Evolutionary conservation across 208 protist genomes (phyloP).

Genomic region (Crithidia fasciculata): DNA sequence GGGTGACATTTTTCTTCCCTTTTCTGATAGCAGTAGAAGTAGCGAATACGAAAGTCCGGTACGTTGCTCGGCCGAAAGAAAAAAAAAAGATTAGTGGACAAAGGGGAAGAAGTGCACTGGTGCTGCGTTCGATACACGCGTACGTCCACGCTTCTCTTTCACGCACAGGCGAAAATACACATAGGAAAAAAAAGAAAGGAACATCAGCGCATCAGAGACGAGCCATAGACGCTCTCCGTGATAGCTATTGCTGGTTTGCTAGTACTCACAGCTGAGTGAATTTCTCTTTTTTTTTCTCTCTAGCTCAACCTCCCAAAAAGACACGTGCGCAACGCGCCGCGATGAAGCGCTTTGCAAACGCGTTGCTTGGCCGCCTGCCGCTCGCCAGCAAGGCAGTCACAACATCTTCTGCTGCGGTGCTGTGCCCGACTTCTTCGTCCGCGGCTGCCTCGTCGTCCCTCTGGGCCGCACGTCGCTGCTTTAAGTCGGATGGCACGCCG

Average conservation of each 20-base stretch:
- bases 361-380: conserved; percentile 9
- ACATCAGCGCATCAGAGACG: too few species aligned
- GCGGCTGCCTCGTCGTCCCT: conserved; percentile 4
- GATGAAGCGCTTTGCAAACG: conserved; percentile 26
- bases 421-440: neutral
- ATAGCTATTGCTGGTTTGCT: too few species aligned
- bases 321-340: too few species aligned
- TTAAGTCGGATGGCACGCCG: conserved; percentile 69
- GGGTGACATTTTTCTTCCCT: neutral
- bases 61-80: neutral
- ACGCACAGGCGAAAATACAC: too few species aligned
- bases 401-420: neutral
- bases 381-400: neutral
- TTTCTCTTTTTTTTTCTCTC: neutral
- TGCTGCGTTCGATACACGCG: too few species aligned
- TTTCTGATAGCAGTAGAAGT: neutral
- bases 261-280: neutral
- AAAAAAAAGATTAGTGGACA: neutral
- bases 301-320: too few species aligned
- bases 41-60: too few species aligned
- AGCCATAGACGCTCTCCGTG: too few species aligned
- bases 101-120: neutral
- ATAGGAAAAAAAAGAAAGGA: too few species aligned
- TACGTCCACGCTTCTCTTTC: too few species aligned
- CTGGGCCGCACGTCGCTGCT: conserved; percentile 44